Evolutionary conservation across 1,139 yeast genomes (phyloP).

Genomic region (Kodamaea ohmeri): DNA sequence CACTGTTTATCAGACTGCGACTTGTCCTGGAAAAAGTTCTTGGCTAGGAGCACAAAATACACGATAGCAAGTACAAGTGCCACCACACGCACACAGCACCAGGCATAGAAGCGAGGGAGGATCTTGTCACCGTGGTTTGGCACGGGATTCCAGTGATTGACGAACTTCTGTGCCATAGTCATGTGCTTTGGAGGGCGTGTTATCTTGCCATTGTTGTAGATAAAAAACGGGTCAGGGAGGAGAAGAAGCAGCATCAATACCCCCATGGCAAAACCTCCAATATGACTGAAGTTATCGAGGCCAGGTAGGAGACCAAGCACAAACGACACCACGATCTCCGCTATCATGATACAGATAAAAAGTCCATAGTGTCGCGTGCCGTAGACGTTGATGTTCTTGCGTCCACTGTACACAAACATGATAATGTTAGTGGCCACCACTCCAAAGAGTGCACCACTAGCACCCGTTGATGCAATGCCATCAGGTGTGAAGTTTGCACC

Average conservation of each 20-base stretch:
- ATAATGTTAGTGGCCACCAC: conserved; percentile 62
- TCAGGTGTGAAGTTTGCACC: conserved; percentile 73
- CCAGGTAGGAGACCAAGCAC: conserved; percentile 73
- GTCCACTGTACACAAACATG: conserved; percentile 56
- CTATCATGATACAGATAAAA: conserved; percentile 47
- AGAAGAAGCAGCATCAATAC: conserved; percentile 49
- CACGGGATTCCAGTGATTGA: conserved; percentile 44
- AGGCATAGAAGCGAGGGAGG: conserved; percentile 36
- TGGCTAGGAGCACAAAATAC: conserved; percentile 49
- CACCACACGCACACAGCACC: conserved; percentile 50
- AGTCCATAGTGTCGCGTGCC: conserved; percentile 43
- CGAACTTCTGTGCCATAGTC: conserved; percentile 37
- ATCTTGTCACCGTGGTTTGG: conserved; percentile 37
- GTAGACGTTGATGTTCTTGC: conserved; percentile 44
- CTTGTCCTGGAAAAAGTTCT: conserved; percentile 46
- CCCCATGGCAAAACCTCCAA: conserved; percentile 75
- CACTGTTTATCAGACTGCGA: conserved; percentile 29
- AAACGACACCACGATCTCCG: conserved; percentile 59
- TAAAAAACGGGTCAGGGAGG: conserved; percentile 58
- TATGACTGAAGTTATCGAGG: conserved; percentile 71
- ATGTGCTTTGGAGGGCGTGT: conserved; percentile 21
- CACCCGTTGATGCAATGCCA: conserved; percentile 71
- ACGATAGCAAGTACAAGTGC: conserved; percentile 48
- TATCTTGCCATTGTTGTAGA: conserved; percentile 42
- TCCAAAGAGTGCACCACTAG: conserved; percentile 75